Percentiles rank a stretch among this genome's conserved stretches.
phyloP scores from a whole-genome alignment of 768 basidiomycete species.

The Boletus barrowsii region DNA sequence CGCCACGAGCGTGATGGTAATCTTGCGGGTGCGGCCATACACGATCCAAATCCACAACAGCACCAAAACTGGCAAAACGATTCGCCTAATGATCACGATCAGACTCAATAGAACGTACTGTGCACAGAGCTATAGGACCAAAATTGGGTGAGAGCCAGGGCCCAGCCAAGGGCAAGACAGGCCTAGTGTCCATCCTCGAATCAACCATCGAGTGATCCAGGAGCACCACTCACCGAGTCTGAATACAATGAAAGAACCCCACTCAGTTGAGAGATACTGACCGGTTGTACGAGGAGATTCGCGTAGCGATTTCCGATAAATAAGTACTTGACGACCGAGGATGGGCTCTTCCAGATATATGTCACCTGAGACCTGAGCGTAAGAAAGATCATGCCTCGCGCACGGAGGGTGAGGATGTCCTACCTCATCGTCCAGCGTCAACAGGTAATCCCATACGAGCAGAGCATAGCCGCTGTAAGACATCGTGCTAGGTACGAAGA shows the following conservation, averaged over 20 bases:
- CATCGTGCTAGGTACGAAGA: background rate
- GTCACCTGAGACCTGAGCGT: background rate
- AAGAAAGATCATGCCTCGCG: background rate
- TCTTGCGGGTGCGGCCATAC: background rate
- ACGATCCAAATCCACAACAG: slow-evolving; percentile 2
- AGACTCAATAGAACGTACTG: background rate
- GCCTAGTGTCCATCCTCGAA: background rate
- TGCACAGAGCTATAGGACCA: slow-evolving; percentile 1
- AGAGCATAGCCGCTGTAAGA: background rate
- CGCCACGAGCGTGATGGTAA: background rate
- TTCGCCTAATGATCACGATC: too few relatives aligned
- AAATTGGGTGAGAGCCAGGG: background rate
- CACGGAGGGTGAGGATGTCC: background rate
- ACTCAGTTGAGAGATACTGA: too few relatives aligned
- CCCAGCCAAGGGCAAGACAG: background rate
- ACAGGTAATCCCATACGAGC: slow-evolving; percentile 6
- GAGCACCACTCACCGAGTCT: too few relatives aligned
- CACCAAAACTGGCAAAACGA: background rate
- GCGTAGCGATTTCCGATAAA: too few relatives aligned
- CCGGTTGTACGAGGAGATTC: too few relatives aligned
- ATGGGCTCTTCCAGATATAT: background rate
- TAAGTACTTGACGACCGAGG: background rate
- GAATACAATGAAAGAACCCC: too few relatives aligned
- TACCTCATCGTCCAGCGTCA: slow-evolving; percentile 6
- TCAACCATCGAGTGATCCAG: background rate